Base-by-base conservation (phyloP, 2,329 filamentous ascomycete species). In the Fusarium heterosporum region DNA sequence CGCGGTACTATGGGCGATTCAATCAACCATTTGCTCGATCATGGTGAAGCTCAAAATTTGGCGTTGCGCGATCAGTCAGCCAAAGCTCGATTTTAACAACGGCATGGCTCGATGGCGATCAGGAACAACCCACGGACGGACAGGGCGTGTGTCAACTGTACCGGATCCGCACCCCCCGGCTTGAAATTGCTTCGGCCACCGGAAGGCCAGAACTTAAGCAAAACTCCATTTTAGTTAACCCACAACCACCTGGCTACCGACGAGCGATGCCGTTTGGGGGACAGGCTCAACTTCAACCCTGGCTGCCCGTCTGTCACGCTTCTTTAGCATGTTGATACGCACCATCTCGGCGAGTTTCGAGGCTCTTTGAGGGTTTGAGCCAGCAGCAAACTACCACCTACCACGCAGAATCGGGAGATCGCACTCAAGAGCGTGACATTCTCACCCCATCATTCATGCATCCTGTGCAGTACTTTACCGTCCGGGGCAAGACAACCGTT, bases 21-120 rank as follows among this genome's bases (percentile, higher is more conserved):
- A 39, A 53, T 43, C 60, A 50, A 56, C 62, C 40, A 26, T 38
- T 43, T 48, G 29, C 56, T 53, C 58, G 55, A 59, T 64, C 57
- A 58, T 55, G 61, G 51, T 61, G 56, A 66, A 61, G 68, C 63
- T 67, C 53, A 46, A 61, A 47, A 57, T 57, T 55, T 59, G 43
- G 41, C 46, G 49, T 70, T 52, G 69, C 61, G 63, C 73, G 74
- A 76, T 76, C 62, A 66, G 57, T 68, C 63, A 66, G 72, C 74
- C 70, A 73, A 74, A 75, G 36, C 58, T 70, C 74, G 74, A 76
- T 76, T 72, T 61, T 69, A 58, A 60, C 60, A 67, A 64, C 56
- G 55, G 66, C 60, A 71, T 74, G 69, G 72, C 68, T 66, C 68
- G 61, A 73, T 65, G 64, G 61, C 58, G 58, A 73, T 74, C 66